These are phyloP conservation scores for Dittrichia graveolens DNA, from an alignment of 129 eudicot genomes.

Conservation along the genomic window DNA sequence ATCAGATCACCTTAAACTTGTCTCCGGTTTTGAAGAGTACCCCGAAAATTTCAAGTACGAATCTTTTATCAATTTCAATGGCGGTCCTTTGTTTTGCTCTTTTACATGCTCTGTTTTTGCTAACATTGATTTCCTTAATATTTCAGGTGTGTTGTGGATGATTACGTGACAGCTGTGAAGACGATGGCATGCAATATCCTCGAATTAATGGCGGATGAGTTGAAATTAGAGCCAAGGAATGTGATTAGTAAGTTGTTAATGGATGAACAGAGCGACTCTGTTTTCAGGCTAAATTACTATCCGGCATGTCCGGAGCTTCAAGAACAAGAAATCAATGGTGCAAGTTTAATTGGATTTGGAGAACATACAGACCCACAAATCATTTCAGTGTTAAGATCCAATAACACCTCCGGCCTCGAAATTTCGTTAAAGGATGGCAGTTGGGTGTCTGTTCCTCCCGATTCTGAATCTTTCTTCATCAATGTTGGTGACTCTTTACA, in stretches of 20 bases:
- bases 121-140: background rate
- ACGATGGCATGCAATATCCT: constrained; percentile 74
- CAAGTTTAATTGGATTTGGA: constrained; percentile 41
- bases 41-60: constrained; percentile 54
- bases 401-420: constrained; percentile 54
- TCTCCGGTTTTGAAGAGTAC: constrained; percentile 41
- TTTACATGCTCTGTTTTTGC: background rate
- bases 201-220: constrained; percentile 75
- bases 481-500: constrained; percentile 49
- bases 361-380: constrained; percentile 52
- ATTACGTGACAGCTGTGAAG: constrained; percentile 60
- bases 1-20: constrained; percentile 31
- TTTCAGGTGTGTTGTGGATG: constrained; percentile 48
- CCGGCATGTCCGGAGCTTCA: constrained; percentile 40
- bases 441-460: constrained; percentile 41
- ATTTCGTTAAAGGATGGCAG: constrained; percentile 31
- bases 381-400: constrained; percentile 41
- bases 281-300: constrained; percentile 40
- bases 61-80: background rate
- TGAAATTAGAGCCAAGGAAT: constrained; percentile 53
- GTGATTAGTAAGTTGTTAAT: constrained; percentile 66
- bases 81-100: constrained; percentile 7
- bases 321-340: constrained; percentile 29
- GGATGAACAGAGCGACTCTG: constrained; percentile 47
- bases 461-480: constrained; percentile 39